A percentile compares a stretch with the other conserved stretches of the same genome.
phyloP scores from a whole-genome alignment of 495 filamentous ascomycete species.

The Podospora pseudoanserina region DNA sequence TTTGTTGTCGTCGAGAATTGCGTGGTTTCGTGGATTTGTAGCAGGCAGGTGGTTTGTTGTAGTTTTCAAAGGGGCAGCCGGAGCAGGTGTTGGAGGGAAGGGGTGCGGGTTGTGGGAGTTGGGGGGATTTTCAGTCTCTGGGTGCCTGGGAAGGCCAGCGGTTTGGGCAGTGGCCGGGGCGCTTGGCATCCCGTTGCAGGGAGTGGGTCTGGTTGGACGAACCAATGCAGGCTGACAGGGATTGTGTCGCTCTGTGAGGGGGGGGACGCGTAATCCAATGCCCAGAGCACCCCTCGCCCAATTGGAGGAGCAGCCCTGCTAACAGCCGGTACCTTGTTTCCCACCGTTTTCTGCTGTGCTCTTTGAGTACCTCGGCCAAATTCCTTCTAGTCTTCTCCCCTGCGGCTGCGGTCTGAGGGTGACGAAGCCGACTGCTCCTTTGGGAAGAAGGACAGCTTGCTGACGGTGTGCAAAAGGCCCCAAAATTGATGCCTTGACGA shows the following conservation, averaged over 20 bases:
- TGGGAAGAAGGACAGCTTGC: constrained; percentile 15
- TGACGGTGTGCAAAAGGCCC: constrained; percentile 7
- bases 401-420: constrained; percentile 33
- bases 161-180: constrained; percentile 21
- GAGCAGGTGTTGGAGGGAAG: constrained; percentile 9
- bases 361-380: constrained; percentile 3
- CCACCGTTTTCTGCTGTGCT: constrained; percentile 8
- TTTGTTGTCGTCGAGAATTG: constrained; percentile 1
- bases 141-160: constrained; percentile 26
- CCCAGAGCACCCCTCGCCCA: constrained; percentile 23
- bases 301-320: constrained; percentile 20
- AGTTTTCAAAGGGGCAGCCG: not conserved
- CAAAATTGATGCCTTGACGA: constrained; percentile 10
- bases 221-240: constrained; percentile 29
- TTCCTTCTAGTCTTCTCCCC: not conserved
- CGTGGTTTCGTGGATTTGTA: not conserved
- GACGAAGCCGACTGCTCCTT: constrained; percentile 32
- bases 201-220: constrained; percentile 31
- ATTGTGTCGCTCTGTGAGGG: constrained; percentile 22
- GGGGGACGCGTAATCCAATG: constrained; percentile 44
- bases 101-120: constrained; percentile 22
- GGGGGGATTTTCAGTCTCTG: constrained; percentile 36
- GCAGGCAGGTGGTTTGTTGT: not conserved
- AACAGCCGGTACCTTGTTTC: constrained; percentile 13
- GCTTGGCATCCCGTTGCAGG: constrained; percentile 25